Conservation (phyloP, 2,329 filamentous ascomycete species). For the Epicoccum nigrum region DNA sequence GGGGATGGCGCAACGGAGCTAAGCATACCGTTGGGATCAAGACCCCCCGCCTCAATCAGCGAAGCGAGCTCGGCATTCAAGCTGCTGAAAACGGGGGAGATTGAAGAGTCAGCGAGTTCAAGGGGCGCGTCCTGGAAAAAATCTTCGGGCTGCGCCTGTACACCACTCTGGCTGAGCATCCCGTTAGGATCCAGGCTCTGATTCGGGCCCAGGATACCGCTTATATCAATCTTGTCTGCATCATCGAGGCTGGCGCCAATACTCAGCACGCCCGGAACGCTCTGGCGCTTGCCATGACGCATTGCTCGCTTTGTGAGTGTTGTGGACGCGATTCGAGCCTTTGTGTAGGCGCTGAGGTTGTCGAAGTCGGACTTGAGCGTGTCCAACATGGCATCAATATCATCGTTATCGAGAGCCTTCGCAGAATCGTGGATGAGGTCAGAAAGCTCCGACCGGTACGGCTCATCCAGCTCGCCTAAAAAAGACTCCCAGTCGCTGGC, state of each 20-base stretch:
- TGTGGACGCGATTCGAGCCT: not conserved
- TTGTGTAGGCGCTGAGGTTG: not conserved
- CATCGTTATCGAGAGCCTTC: slow-evolving; percentile 1
- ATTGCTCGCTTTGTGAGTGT: not conserved
- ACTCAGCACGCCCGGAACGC: not conserved
- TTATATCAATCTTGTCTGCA: slow-evolving; percentile 1
- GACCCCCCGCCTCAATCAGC: slow-evolving; percentile 1
- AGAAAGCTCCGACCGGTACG: slow-evolving; percentile 3
- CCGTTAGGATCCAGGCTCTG: not conserved
- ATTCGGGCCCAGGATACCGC: not conserved
- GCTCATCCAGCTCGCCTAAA: slow-evolving; percentile 13
- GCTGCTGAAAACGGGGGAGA: not conserved
- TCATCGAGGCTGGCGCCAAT: slow-evolving; percentile 10
- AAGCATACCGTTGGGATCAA: slow-evolving; percentile 10
- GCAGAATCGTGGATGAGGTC: slow-evolving; percentile 8
- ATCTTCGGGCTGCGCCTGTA: not conserved
- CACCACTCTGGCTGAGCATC: not conserved
- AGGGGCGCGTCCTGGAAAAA: not conserved
- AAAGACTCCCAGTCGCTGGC: slow-evolving; percentile 13
- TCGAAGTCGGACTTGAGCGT: slow-evolving; percentile 4
- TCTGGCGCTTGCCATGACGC: slow-evolving; percentile 6
- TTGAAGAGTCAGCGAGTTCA: not conserved
- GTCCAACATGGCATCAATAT: not conserved
- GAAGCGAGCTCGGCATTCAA: not conserved
- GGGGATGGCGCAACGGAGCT: not conserved